Base-by-base conservation (phyloP, 257 asterid species). In the Verbascum thapsus region DNA sequence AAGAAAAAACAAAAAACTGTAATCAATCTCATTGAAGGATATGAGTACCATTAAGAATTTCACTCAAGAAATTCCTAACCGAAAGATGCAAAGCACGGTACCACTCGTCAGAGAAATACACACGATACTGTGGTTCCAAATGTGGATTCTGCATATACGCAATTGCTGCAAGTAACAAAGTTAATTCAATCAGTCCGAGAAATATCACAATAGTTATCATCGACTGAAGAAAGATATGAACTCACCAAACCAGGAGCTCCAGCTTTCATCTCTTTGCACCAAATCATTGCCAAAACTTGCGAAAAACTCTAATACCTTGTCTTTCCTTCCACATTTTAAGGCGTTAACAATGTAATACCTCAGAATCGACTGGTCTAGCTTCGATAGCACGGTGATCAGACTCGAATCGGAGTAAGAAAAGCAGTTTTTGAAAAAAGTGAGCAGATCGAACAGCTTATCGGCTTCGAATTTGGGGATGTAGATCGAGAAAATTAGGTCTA, bases 171-270 rank as follows among this genome's bases (percentile, higher is more conserved):
- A 48, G 52, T 58, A 58, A 69, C 39, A 65, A 9, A 20, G 63
- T 3, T 18, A 35, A 50, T n/a, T 39, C 23, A 69, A 43, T 45
- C 70, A 66, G 59, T 38, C 44, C 45, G 35, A 19, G 53, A 51
- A 40, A 18, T 52, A 40, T 3, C 39, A 60, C 42, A 53, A 23
- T 5, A 48, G 16, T 66, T 32, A 43, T 49, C 0, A 8, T n/a
- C 8, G 60, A 59, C 38, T 32, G 19, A 19, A 61, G 2, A 53
- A 54, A 32, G 57, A 10, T 32, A 16, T 8, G 20, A 47, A 68
- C 90, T 74, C 40, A 89, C 99, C 95, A 66, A 90, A 92, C 99
- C 99, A 92, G 16, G 89, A 83, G 34, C 67, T 81, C 97, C 96
- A 92, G n/a, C 74, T 82, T 34, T 74, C 85, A 67, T 87, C 92